Base-by-base conservation (phyloP, 805 yeast species). In the Lipomyces oligophaga region DNA sequence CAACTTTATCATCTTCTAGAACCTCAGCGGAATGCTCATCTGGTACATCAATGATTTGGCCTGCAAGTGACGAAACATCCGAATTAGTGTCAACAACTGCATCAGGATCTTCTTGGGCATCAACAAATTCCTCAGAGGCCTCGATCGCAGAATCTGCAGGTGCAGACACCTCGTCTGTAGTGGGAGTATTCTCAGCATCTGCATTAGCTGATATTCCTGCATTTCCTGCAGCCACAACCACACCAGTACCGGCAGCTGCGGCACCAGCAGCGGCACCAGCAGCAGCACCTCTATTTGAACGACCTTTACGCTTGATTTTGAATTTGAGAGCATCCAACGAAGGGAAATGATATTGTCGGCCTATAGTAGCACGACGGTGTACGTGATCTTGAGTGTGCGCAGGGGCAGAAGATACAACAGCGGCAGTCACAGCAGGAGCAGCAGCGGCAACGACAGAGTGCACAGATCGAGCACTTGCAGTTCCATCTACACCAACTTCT, bases 361-460 rank as follows among this genome's bases (percentile, higher is more conserved):
- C 13, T 8, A 26, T 26, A 13, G 30, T 13, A 26, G 30, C 30
- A 26, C 8, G 30, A 26, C 13, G 13, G 13, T 26, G 11, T 26
- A 13, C 41, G n/a, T 16, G 19, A 16, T 16, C 41, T 6, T 27
- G 13, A 10, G 11, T 28, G 15, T 32, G 37, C 7, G 28, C 34
- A 32, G 18, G 27, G 18, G 10, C 30, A 3, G 34, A 22, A 20
- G 37, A 18, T 3, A 32, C 13, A 8, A 13, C 37, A 3, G 18
- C 42, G 8, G 25, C 42, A 4, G 33, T 30, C 18, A 15, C 11
- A 34, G 11, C 38, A 20, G 38, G 6, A 34, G 38, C 26, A 27
- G 20, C 38, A 15, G 30, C 22, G 16, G 39, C 8, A 5, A 20
- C 39, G 13, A 11, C 39, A 18, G 39, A 13, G 4, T 19, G 34